These are phyloP conservation scores for Phaeoacremonium minimum DNA, from an alignment of 2,329 filamentous ascomycete species.

Conservation along the genomic window DNA sequence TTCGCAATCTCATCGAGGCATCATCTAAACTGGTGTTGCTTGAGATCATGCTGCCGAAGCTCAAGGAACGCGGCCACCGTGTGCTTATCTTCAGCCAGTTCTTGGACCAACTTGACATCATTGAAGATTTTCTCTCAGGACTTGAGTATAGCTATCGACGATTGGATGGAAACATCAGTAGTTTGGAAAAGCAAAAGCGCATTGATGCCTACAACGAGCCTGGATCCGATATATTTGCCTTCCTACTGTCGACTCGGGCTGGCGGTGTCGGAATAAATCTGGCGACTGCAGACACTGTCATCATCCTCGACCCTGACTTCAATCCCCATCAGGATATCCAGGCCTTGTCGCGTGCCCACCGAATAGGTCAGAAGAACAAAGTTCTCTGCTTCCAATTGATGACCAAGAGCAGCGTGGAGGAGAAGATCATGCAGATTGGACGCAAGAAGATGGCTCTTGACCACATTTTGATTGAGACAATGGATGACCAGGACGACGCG, in stretches of 20 bases:
- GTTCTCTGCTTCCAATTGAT: slow-evolving; percentile 94
- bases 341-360: slow-evolving; percentile 87
- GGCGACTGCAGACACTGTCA: slow-evolving; percentile 94
- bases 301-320: slow-evolving; percentile 95
- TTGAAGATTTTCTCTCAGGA: slow-evolving; percentile 85
- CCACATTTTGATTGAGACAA: slow-evolving; percentile 87
- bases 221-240: slow-evolving; percentile 78
- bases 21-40: slow-evolving; percentile 85
- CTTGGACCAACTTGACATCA: slow-evolving; percentile 77
- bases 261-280: slow-evolving; percentile 97
- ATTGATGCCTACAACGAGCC: slow-evolving; percentile 93
- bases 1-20: slow-evolving; percentile 84
- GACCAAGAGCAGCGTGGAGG: slow-evolving; percentile 83
- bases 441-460: slow-evolving; percentile 95
- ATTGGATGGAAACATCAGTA: slow-evolving; percentile 78
- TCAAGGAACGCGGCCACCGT: slow-evolving; percentile 79
- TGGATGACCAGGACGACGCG: slow-evolving; percentile 78
- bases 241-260: slow-evolving; percentile 87
- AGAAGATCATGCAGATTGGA: slow-evolving; percentile 94
- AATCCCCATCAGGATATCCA: slow-evolving; percentile 98
- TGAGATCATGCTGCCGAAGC: slow-evolving; percentile 79
- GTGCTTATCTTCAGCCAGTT: slow-evolving; percentile 97
- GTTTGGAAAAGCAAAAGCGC: slow-evolving; percentile 84
- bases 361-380: slow-evolving; percentile 94
- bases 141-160: slow-evolving; percentile 71